Percentiles rank a stretch among this genome's conserved stretches.
These are phyloP conservation scores for Arxiozyma bovina DNA, from an alignment of 1,139 yeast genomes.

Conservation along the genomic window DNA sequence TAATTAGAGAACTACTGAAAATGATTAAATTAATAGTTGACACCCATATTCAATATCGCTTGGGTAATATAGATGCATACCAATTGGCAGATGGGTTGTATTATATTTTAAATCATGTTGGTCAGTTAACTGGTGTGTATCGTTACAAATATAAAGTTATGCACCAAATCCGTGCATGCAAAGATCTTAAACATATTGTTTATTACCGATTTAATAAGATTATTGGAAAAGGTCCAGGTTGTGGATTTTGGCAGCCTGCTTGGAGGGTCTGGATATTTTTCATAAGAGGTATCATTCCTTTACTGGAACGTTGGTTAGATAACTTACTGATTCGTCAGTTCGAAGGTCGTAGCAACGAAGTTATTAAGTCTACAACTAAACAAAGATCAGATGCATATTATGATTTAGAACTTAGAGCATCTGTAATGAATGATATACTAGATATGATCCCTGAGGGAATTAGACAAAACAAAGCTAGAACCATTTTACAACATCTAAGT, in stretches of 20 bases:
- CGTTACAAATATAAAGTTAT: constrained; percentile 94
- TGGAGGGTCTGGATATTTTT: constrained; percentile 97
- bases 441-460: constrained; percentile 97
- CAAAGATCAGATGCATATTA: constrained; percentile 93
- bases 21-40: constrained; percentile 81
- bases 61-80: constrained; percentile 86
- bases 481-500: constrained; percentile 84
- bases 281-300: constrained; percentile 85
- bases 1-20: constrained; percentile 80
- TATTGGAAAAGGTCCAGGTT: constrained; percentile 97
- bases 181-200: constrained; percentile 86
- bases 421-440: constrained; percentile 89
- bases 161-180: constrained; percentile 96
- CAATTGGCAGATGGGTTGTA: constrained; percentile 92
- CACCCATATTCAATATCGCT: constrained; percentile 81
- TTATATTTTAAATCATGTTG: constrained; percentile 83
- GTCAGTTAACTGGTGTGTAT: constrained; percentile 93
- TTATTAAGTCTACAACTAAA: constrained; percentile 88
- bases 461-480: constrained; percentile 76
- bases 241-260: constrained; percentile 99
- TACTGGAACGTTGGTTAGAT: constrained; percentile 91
- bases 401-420: constrained; percentile 85
- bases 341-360: constrained; percentile 91
- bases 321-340: constrained; percentile 86
- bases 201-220: constrained; percentile 69